phyloP scores from a whole-genome alignment of 495 filamentous ascomycete genomes.

The Aspergillus sclerotiicarbonarius region DNA sequence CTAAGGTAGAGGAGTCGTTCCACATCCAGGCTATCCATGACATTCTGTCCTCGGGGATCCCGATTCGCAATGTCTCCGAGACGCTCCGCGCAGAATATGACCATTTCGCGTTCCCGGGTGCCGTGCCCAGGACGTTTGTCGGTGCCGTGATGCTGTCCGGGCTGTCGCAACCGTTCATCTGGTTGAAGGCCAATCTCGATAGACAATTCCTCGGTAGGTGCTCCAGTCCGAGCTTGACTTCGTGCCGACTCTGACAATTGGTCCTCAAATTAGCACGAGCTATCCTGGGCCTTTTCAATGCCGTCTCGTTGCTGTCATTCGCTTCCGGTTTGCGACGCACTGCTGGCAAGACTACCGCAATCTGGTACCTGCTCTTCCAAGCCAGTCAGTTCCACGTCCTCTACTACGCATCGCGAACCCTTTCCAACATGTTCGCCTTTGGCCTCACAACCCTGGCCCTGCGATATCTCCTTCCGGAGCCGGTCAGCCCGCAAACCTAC shows the following conservation, averaged over 20 bases:
- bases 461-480: constrained; percentile 63
- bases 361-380: constrained; percentile 83
- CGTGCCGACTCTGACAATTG: not conserved
- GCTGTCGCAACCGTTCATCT: constrained; percentile 61
- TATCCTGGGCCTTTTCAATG: constrained; percentile 78
- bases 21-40: constrained; percentile 95
- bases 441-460: constrained; percentile 71
- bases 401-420: constrained; percentile 87
- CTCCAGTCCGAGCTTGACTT: not conserved
- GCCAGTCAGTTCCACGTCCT: constrained; percentile 88
- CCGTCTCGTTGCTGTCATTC: constrained; percentile 62
- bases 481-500: constrained; percentile 28
- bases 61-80: constrained; percentile 50
- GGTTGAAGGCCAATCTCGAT: constrained; percentile 39
- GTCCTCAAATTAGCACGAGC: constrained; percentile 56
- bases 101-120: constrained; percentile 86
- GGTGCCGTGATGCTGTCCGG: constrained; percentile 73
- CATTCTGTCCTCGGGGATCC: constrained; percentile 75
- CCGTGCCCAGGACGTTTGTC: constrained; percentile 86
- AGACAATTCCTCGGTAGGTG: constrained; percentile 53
- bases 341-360: constrained; percentile 67
- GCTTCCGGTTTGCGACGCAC: constrained; percentile 59
- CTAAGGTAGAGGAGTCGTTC: constrained; percentile 99
- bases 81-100: constrained; percentile 64
- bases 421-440: constrained; percentile 98